Conservation (phyloP, 108 stramenopile genomes). For the Discostella stelligeroides region DNA sequence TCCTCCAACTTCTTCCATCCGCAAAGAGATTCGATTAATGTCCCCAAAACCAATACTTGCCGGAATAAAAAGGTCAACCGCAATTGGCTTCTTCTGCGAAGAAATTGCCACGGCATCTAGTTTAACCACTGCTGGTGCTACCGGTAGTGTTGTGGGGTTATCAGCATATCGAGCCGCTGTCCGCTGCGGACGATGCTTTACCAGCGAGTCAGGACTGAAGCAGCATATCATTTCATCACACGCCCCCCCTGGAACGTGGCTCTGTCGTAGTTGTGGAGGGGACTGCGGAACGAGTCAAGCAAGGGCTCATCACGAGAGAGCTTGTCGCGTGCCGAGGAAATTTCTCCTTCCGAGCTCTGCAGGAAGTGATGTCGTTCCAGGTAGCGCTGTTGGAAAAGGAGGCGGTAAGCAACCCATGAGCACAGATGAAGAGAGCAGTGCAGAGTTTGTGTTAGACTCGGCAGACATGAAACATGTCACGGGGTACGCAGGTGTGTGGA, state of each 20-base stretch:
- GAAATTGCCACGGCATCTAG: constrained; percentile 82
- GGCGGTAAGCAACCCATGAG: constrained; percentile 32
- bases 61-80: constrained; percentile 52
- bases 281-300: constrained; percentile 86
- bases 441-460: constrained; percentile 57
- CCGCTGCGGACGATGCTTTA: constrained; percentile 78
- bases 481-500: constrained; percentile 79
- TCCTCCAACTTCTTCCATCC: constrained; percentile 60
- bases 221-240: constrained; percentile 79
- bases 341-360: neutral
- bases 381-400: constrained; percentile 38
- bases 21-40: constrained; percentile 67
- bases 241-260: constrained; percentile 88
- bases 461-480: constrained; percentile 67
- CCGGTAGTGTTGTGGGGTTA: constrained; percentile 69
- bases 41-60: constrained; percentile 63
- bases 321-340: constrained; percentile 52
- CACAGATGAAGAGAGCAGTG: constrained; percentile 50
- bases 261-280: constrained; percentile 76
- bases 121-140: constrained; percentile 69
- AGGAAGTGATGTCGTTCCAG: constrained; percentile 32
- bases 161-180: constrained; percentile 71
- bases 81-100: constrained; percentile 75
- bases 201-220: constrained; percentile 77
- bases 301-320: constrained; percentile 81